Conservation (phyloP, 352 stramenopile genomes). For the Phytophthora europaea region DNA sequence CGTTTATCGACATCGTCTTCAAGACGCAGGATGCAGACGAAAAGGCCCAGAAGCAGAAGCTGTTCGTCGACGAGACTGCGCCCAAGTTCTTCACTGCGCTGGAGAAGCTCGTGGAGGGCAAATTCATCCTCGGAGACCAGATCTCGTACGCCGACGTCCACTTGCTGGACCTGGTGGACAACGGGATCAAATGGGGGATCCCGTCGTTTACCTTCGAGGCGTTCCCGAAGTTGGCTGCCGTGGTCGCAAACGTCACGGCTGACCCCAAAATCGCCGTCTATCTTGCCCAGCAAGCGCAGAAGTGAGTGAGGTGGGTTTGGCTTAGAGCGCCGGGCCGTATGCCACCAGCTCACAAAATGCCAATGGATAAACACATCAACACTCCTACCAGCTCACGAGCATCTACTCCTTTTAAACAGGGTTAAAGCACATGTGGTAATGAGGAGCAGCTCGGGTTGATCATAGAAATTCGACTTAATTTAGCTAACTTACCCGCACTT, state of each 20-base stretch:
- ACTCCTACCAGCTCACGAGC: too few relatives aligned
- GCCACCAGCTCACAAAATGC: too few relatives aligned
- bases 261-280: background rate
- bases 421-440: too few relatives aligned
- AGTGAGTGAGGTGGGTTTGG: background rate
- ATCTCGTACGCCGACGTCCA: slow-evolving; percentile 19
- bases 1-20: slow-evolving; percentile 38
- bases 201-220: slow-evolving; percentile 15
- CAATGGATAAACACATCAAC: too few relatives aligned
- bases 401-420: too few relatives aligned
- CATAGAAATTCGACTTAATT: slow-evolving; percentile 30
- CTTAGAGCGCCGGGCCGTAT: background rate
- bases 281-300: background rate
- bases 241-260: background rate
- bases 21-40: slow-evolving; percentile 43
- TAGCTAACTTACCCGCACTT: slow-evolving; percentile 19
- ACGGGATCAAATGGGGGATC: background rate
- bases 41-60: slow-evolving; percentile 55
- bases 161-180: background rate
- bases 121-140: slow-evolving; percentile 67
- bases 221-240: background rate
- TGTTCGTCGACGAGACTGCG: slow-evolving; percentile 45
- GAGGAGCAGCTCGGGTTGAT: slow-evolving; percentile 5
- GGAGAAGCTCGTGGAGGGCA: slow-evolving; percentile 54
- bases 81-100: slow-evolving; percentile 49